These are phyloP conservation scores for Clarireedia hainanense DNA, from an alignment of 2,329 filamentous ascomycete species.

Conservation along the genomic window DNA sequence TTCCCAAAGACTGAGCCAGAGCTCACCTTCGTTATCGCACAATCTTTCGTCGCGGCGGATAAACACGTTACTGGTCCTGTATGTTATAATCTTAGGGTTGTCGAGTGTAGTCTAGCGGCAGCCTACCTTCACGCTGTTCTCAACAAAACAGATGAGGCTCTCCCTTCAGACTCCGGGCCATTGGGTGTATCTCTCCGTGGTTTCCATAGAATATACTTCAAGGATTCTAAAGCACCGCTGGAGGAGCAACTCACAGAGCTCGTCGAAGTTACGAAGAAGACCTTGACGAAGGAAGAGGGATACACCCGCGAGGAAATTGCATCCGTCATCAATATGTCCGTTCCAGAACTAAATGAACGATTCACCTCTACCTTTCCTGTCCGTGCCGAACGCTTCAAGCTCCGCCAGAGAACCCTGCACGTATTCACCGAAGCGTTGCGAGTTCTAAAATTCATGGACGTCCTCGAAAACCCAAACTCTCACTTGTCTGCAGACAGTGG, in stretches of 20 bases:
- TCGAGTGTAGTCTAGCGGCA: constrained; percentile 88
- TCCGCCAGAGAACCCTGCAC: constrained; percentile 81
- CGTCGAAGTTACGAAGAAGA: constrained; percentile 59
- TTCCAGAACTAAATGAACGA: constrained; percentile 62
- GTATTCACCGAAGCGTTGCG: constrained; percentile 85
- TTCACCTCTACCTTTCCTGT: constrained; percentile 89
- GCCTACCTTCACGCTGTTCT: constrained; percentile 53
- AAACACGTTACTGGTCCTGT: constrained; percentile 91
- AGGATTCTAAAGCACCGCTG: constrained; percentile 32
- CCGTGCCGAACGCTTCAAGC: constrained; percentile 77
- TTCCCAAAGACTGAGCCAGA: constrained; percentile 78
- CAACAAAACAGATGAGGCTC: constrained; percentile 46
- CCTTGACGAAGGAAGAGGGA: constrained; percentile 70
- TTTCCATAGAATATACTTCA: constrained; percentile 77
- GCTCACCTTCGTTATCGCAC: constrained; percentile 85
- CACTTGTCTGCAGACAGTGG: constrained; percentile 20
- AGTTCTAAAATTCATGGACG: constrained; percentile 72
- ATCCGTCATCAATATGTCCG: constrained; percentile 57
- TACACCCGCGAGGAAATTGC: constrained; percentile 87
- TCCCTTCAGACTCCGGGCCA: constrained; percentile 73
- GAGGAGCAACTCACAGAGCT: constrained; percentile 66
- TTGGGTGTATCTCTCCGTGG: constrained; percentile 76
- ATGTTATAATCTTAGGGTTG: constrained; percentile 94
- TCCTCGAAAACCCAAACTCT: constrained; percentile 52
- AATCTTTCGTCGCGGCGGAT: constrained; percentile 88